Conservation (phyloP, 208 protist genomes). For the Trypanosoma congolense region DNA sequence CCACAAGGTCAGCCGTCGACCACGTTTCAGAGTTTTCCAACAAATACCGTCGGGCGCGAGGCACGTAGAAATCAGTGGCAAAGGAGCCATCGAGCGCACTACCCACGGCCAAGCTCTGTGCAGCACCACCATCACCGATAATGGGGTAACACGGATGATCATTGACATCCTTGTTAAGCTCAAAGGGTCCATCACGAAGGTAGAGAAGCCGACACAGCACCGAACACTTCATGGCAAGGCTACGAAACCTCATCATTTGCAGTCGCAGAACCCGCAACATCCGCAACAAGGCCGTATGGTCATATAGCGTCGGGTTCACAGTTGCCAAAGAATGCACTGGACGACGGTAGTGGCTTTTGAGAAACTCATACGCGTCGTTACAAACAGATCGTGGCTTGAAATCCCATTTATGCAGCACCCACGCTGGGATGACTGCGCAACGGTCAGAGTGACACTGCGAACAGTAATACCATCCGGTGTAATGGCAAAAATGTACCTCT, state of each 20-base stretch:
- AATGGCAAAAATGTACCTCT: constrained; percentile 43
- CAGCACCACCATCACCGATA: not conserved
- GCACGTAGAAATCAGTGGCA: constrained; percentile 19
- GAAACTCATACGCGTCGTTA: constrained; percentile 23
- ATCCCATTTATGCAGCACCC: constrained; percentile 37
- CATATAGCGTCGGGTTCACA: constrained; percentile 27
- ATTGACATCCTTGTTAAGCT: not conserved
- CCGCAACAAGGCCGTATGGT: constrained; percentile 13
- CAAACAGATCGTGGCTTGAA: constrained; percentile 29
- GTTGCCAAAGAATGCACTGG: constrained; percentile 33
- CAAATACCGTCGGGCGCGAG: constrained; percentile 23
- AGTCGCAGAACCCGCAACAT: constrained; percentile 19
- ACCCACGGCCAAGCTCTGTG: no score
- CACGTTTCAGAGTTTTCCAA: constrained; percentile 32
- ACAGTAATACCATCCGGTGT: constrained; percentile 50
- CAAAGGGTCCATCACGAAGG: constrained; percentile 4
- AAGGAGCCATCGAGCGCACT: no score
- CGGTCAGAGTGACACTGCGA: constrained; percentile 22
- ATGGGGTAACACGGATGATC: not conserved
- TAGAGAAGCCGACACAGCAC: constrained; percentile 31
- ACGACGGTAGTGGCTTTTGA: constrained; percentile 18
- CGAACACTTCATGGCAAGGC: constrained; percentile 25
- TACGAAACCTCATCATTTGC: constrained; percentile 28
- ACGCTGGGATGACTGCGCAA: constrained; percentile 26
- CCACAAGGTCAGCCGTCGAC: constrained; percentile 33